Conservation (phyloP, 2,329 filamentous ascomycete genomes). For the Monosporascus sp. region DNA sequence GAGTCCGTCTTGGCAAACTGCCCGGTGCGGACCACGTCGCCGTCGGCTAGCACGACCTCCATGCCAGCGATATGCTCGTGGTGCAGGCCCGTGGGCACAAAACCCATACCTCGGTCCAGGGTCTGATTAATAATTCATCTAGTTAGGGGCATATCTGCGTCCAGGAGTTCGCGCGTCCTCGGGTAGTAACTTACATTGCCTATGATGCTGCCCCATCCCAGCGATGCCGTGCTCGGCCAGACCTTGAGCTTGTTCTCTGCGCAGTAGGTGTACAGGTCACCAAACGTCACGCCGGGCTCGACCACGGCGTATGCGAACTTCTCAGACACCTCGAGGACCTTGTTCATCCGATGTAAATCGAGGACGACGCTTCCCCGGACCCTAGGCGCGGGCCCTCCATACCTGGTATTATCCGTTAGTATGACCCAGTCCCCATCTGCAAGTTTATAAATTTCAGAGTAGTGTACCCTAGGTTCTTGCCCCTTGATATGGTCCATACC, state of each 20-base stretch:
- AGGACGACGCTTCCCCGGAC: conserved; percentile 39
- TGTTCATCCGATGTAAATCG: conserved; percentile 39
- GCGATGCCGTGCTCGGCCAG: conserved; percentile 41
- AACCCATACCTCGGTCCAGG: conserved; percentile 38
- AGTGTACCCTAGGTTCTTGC: conserved; percentile 36
- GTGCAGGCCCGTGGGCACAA: conserved; percentile 31
- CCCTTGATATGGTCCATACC: conserved; percentile 23
- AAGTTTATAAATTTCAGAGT: not conserved
- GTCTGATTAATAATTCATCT: conserved; percentile 15
- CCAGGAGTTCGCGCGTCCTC: no score
- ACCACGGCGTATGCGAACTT: conserved; percentile 39
- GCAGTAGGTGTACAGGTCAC: conserved; percentile 37
- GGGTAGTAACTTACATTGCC: conserved; percentile 33
- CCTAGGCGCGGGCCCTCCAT: conserved; percentile 42
- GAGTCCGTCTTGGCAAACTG: conserved; percentile 36
- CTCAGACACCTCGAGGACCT: conserved; percentile 37
- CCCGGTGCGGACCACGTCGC: conserved; percentile 37
- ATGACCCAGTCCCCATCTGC: not conserved
- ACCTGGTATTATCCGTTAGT: conserved; percentile 22
- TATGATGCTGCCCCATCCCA: conserved; percentile 44
- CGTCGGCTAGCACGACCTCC: conserved; percentile 38
- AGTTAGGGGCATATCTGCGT: no score
- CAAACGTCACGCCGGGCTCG: conserved; percentile 41
- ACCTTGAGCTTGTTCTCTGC: conserved; percentile 33
- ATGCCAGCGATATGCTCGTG: conserved; percentile 38